Evolutionary conservation across 345 rosid genomes (phyloP).

Genomic region (Acer campestre): DNA sequence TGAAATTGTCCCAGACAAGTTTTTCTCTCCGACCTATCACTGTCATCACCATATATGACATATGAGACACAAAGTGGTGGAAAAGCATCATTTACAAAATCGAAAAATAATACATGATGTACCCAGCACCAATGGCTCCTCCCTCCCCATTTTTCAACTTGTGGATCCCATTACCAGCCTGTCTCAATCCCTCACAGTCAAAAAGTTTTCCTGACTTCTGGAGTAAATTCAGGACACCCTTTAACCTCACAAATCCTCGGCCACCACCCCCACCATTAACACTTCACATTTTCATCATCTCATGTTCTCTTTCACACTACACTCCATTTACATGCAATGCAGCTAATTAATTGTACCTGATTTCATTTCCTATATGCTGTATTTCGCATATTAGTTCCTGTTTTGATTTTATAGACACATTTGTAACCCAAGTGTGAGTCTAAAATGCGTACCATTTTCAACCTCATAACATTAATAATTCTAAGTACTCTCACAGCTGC

Average conservation of each 20-base stretch:
- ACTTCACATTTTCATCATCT: neutral
- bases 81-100: neutral
- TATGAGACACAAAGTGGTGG: neutral
- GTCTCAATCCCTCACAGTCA: conserved; percentile 24
- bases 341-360: neutral
- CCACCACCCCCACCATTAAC: neutral
- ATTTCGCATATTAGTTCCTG: too few species aligned
- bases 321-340: neutral
- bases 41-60: too few species aligned
- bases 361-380: too few species aligned
- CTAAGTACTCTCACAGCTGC: neutral
- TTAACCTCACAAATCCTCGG: neutral
- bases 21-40: too few species aligned
- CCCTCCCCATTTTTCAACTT: conserved; percentile 14
- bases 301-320: neutral
- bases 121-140: neutral
- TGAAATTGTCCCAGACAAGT: too few species aligned
- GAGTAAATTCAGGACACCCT: conserved; percentile 24
- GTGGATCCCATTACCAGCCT: conserved; percentile 33
- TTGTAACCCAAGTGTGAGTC: too few species aligned
- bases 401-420: too few species aligned
- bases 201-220: conserved; percentile 23
- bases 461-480: neutral
- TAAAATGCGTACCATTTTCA: conserved; percentile 21
- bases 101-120: neutral